phyloP scores from a whole-genome alignment of 805 yeast genomes.

The Cephaloascus fragrans region DNA sequence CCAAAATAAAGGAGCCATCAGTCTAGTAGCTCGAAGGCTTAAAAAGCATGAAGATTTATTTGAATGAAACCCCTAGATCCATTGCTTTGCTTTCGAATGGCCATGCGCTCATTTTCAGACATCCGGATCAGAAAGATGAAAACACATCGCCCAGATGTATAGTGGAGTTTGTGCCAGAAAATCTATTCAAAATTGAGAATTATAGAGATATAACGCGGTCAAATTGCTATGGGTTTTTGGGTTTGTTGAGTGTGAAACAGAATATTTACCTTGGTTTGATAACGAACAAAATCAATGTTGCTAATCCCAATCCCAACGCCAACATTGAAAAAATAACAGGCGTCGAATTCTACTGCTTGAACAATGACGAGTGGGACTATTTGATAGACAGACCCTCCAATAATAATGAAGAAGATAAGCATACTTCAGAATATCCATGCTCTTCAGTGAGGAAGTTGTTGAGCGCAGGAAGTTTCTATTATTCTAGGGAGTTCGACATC shows the following conservation, averaged over 20 bases:
- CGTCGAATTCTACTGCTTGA: slow-evolving; percentile 58
- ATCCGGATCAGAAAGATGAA: slow-evolving; percentile 17
- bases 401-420: slow-evolving; percentile 14
- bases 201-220: slow-evolving; percentile 34
- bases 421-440: slow-evolving; percentile 23
- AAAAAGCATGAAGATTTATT: slow-evolving; percentile 48
- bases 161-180: slow-evolving; percentile 45
- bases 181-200: slow-evolving; percentile 21
- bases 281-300: slow-evolving; percentile 44
- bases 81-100: slow-evolving; percentile 53
- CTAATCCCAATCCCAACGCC: slow-evolving; percentile 48
- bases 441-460: slow-evolving; percentile 33
- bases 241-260: slow-evolving; percentile 46
- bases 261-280: slow-evolving; percentile 49
- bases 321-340: slow-evolving; percentile 43
- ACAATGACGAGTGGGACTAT: slow-evolving; percentile 44
- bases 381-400: slow-evolving; percentile 8
- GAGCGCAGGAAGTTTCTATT: slow-evolving; percentile 37
- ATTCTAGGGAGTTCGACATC: slow-evolving; percentile 36
- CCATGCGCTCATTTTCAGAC: slow-evolving; percentile 51
- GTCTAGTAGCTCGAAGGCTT: no score
- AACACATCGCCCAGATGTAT: slow-evolving; percentile 21
- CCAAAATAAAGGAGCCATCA: no score
- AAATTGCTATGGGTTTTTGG: slow-evolving; percentile 47
- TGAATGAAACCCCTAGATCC: slow-evolving; percentile 59